A percentile compares a stretch with the other conserved stretches of the same genome.
Conservation (phyloP, 1,139 yeast species). For the Saccharomyces uvarum region DNA sequence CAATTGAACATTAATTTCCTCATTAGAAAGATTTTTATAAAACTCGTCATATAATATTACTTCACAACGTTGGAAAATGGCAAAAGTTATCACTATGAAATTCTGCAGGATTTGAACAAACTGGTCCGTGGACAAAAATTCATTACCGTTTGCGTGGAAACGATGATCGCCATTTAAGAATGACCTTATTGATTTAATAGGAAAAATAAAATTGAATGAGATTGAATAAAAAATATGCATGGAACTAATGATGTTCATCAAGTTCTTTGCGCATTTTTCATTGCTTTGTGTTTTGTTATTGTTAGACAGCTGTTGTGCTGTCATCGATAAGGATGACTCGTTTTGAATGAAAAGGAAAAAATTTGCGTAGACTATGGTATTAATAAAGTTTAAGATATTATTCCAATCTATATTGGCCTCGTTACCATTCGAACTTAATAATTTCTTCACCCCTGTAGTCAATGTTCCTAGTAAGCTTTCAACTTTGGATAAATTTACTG, state of each 20-base stretch:
- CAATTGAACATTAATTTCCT: neutral
- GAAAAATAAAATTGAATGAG: neutral
- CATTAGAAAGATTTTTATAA: neutral
- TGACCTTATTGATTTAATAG: neutral
- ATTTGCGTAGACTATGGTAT: neutral
- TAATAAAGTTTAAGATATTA: neutral
- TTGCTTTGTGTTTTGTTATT: neutral
- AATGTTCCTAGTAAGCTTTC: neutral
- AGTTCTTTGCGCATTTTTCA: neutral
- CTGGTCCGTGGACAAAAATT: neutral
- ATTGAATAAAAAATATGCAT: neutral
- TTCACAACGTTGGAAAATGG: neutral
- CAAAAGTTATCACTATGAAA: neutral
- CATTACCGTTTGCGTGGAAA: neutral
- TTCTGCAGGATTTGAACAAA: neutral
- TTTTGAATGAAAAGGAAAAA: neutral
- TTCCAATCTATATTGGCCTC: neutral
- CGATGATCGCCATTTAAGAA: neutral
- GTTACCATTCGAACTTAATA: neutral
- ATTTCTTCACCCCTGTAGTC: neutral
- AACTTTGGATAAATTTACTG: neutral
- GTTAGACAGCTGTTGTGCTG: neutral
- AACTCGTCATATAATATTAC: neutral
- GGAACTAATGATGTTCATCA: neutral
- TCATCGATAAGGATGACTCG: neutral